phyloP scores from a whole-genome alignment of 441 rosid species.

The Erysimum cheiri region DNA sequence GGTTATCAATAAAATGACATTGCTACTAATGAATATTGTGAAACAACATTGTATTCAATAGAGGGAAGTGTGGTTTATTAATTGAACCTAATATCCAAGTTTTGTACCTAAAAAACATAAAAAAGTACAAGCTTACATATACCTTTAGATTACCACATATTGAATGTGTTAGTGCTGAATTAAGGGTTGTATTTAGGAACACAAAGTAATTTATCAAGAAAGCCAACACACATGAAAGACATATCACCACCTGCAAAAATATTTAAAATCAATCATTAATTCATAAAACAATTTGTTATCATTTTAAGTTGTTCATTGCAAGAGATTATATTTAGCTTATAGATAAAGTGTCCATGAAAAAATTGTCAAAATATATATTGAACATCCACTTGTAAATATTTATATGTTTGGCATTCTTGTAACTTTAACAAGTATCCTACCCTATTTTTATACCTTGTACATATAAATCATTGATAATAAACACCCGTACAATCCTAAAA shows the following conservation, averaged over 20 bases:
- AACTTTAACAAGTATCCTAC: too few species aligned
- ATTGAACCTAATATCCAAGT: background rate
- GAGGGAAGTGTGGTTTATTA: background rate
- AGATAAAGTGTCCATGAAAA: too few species aligned
- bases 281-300: background rate
- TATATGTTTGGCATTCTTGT: background rate
- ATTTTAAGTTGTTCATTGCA: background rate
- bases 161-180: conserved; percentile 71
- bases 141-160: conserved; percentile 76
- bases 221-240: conserved; percentile 66
- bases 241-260: conserved; percentile 52
- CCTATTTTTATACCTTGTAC: too few species aligned
- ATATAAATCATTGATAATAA: too few species aligned
- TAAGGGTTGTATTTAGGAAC: conserved; percentile 65
- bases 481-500: background rate
- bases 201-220: conserved; percentile 64
- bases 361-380: too few species aligned
- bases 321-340: too few species aligned
- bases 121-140: conserved; percentile 10
- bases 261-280: background rate
- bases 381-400: background rate
- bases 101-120: background rate
- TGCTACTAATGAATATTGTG: background rate
- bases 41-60: background rate
- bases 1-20: conserved; percentile 2